A percentile compares a stretch with the other conserved stretches of the same genome.
These are phyloP conservation scores for Syzygium syzygioides DNA, from an alignment of 441 rosid species.

Conservation along the genomic window DNA sequence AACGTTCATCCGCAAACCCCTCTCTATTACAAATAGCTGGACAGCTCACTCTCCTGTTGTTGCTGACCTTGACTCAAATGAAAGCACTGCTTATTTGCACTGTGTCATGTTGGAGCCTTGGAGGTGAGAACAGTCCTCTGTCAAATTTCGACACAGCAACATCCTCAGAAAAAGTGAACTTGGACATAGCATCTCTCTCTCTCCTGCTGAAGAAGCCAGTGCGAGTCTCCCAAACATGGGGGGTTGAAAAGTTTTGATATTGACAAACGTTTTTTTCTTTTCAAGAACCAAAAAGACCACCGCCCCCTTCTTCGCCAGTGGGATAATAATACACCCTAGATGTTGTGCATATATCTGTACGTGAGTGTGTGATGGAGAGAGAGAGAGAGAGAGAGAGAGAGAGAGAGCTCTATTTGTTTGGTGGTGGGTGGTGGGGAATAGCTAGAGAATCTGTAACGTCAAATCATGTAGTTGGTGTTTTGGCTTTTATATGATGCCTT, in stretches of 20 bases:
- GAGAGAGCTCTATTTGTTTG: neutral
- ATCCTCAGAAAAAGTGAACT: neutral
- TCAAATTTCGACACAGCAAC: neutral
- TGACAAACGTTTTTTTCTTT: neutral
- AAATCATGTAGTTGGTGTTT: conserved; percentile 40
- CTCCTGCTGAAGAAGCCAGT: neutral
- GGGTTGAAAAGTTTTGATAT: neutral
- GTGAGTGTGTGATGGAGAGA: neutral
- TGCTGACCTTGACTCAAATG: neutral
- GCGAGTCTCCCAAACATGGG: neutral
- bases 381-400: neutral
- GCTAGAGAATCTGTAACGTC: conserved; percentile 52
- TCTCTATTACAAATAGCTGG: neutral
- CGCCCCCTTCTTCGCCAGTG: neutral
- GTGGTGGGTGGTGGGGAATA: neutral
- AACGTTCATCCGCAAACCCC: neutral
- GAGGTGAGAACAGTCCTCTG: neutral
- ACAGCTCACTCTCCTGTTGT: neutral
- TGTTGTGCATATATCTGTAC: neutral
- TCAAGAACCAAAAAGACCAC: neutral
- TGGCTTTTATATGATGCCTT: conserved; percentile 20
- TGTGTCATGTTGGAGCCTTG: neutral
- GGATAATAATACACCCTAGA: neutral
- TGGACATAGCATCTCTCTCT: neutral
- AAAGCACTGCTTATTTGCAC: neutral